A percentile compares a stretch with the other conserved stretches of the same genome.
These are phyloP conservation scores for Monilinia fructigena DNA, from an alignment of 2,329 filamentous ascomycete species.

Conservation along the genomic window DNA sequence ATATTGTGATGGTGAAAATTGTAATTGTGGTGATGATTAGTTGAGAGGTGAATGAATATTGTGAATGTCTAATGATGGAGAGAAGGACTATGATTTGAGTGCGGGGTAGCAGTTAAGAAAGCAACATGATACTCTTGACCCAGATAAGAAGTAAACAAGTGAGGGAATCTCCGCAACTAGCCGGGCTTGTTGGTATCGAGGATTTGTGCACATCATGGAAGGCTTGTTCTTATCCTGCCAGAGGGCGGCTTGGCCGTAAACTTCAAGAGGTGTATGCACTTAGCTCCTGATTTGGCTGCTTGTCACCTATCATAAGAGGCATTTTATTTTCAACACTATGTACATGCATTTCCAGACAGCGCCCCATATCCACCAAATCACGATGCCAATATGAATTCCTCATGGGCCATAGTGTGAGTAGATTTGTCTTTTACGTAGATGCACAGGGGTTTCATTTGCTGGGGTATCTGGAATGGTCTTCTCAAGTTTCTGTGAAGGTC, in stretches of 20 bases:
- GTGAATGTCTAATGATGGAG: not conserved
- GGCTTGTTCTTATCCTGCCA: not conserved
- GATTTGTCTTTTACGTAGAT: slow-evolving; percentile 65
- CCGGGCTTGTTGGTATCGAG: not conserved
- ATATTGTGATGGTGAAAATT: not conserved
- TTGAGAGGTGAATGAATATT: not conserved
- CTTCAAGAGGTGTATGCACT: not conserved
- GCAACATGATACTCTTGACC: not conserved
- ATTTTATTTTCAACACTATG: slow-evolving; percentile 15
- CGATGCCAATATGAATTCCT: not conserved
- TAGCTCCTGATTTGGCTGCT: not conserved
- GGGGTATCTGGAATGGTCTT: slow-evolving; percentile 77
- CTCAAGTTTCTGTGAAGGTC: slow-evolving; percentile 64
- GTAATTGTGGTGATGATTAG: not conserved
- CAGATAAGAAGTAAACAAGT: not conserved
- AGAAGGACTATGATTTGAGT: not conserved
- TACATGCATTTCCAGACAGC: slow-evolving; percentile 18
- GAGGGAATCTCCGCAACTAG: not conserved
- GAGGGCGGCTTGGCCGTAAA: not conserved
- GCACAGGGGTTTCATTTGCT: slow-evolving; percentile 67
- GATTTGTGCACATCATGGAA: not conserved
- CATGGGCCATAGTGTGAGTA: slow-evolving; percentile 34
- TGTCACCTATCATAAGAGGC: not conserved
- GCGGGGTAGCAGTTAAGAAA: not conserved
- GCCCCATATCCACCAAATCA: not conserved